Evolutionary conservation across 2,329 filamentous ascomycete species (phyloP), one percentile per base, ranked within the genome.

Genomic region (Pyrenophora graminea): DNA sequence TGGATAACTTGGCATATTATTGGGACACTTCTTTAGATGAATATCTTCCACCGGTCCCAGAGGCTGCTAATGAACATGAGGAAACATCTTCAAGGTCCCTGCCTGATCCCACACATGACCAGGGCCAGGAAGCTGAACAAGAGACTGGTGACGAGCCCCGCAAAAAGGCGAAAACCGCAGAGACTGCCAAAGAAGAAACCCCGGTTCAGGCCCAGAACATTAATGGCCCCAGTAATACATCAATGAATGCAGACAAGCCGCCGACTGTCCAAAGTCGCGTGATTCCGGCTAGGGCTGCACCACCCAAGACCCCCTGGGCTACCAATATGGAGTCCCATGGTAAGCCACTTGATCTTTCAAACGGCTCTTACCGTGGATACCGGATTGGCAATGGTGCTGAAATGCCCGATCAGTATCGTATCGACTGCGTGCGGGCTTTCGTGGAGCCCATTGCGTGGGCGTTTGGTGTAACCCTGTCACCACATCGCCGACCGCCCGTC

Each of bases 1-100:
- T 87, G 45, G 81, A 85, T 57, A 79, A 77, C 31, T 77, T 86
- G 77, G 76, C 81, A 13, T 81, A 83, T 56, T 86, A 85, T 62
- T 87, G 84, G 84, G 84, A 87, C 62, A 76, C 75, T 33, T 83
- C 79, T 51, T 64, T 80, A 40, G 84, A 87, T 58, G 70, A 84
- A 25, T 85, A 85, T 64, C 77, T 77, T 36, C 66, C 70, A 15
- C 63, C 70, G 5, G 57, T 57, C 15, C 44, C 56, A 43, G 51
- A 61, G 25, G 47, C 55, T 31, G 55, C 43, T 18, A 18, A 34
- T 39, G 34, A 37, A n/a, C 39, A 19, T 45, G 39, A 31, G 12
- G 44, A 49, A 18, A 51, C 53, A 39, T 6, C 30, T 34, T 32
- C 42, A 17, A 39, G 31, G n/a, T 17, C 52, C 39, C 15, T 49